A percentile compares a stretch with the other conserved stretches of the same genome.
phyloP scores from a whole-genome alignment of 1,139 yeast genomes.

The Arxiozyma telluris region DNA sequence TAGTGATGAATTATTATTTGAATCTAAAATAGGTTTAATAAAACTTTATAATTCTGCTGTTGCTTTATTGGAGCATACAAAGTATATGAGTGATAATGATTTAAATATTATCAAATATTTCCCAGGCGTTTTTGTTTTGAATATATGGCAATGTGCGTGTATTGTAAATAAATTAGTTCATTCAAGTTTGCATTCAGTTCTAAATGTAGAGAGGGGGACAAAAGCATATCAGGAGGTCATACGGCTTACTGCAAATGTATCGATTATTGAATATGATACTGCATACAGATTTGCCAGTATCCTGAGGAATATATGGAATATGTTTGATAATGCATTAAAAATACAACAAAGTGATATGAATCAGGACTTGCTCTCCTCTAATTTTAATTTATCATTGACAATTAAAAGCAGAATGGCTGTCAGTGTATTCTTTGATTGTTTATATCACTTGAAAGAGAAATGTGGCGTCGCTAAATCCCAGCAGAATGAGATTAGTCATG shows the following conservation, averaged over 20 bases:
- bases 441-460: slow-evolving; percentile 74
- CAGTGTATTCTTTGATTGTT: slow-evolving; percentile 81
- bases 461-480: slow-evolving; percentile 69
- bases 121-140: slow-evolving; percentile 74
- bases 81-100: slow-evolving; percentile 51
- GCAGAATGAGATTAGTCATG: slow-evolving; percentile 17
- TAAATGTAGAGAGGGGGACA: slow-evolving; percentile 68
- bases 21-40: slow-evolving; percentile 64
- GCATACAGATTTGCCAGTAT: slow-evolving; percentile 89
- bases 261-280: slow-evolving; percentile 82
- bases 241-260: slow-evolving; percentile 62
- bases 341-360: slow-evolving; percentile 19
- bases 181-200: slow-evolving; percentile 54
- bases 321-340: slow-evolving; percentile 42
- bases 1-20: slow-evolving; percentile 34
- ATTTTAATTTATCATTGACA: slow-evolving; percentile 38
- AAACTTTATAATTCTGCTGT: slow-evolving; percentile 73
- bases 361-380: slow-evolving; percentile 1
- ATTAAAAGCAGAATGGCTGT: slow-evolving; percentile 84
- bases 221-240: slow-evolving; percentile 64
- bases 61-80: slow-evolving; percentile 58
- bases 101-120: slow-evolving; percentile 61
- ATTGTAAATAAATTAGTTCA: slow-evolving; percentile 71
- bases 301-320: slow-evolving; percentile 88
- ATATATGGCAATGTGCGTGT: slow-evolving; percentile 88